These are phyloP conservation scores for Aureobasidium sp. DNA, from an alignment of 2,329 filamentous ascomycete species.

Conservation along the genomic window DNA sequence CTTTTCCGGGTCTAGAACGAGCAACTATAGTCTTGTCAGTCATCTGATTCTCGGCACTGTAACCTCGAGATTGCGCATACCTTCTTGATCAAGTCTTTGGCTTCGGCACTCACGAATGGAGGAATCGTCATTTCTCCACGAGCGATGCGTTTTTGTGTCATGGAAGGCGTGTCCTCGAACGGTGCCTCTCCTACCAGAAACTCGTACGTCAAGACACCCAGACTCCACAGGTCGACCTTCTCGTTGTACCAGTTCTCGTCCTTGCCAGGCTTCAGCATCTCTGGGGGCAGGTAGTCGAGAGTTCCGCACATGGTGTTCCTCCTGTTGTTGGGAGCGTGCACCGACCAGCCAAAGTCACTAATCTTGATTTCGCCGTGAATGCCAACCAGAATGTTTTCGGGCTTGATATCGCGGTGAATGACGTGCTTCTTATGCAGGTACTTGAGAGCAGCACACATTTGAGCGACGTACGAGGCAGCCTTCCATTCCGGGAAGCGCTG, in stretches of 20 bases:
- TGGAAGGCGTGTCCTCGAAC: slow-evolving; percentile 21
- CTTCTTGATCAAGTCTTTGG: slow-evolving; percentile 20
- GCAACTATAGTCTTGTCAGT: slow-evolving; percentile 16
- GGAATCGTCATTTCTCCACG: slow-evolving; percentile 21
- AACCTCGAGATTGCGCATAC: slow-evolving; percentile 10
- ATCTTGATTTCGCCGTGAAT: slow-evolving; percentile 21
- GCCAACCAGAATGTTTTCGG: slow-evolving; percentile 22
- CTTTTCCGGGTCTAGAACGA: slow-evolving; percentile 20
- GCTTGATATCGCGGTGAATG: slow-evolving; percentile 21
- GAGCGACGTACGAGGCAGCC: slow-evolving; percentile 19
- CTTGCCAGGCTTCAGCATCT: slow-evolving; percentile 21
- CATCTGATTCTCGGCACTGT: neutral
- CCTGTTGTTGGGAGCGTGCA: slow-evolving; percentile 21
- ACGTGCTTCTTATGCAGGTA: slow-evolving; percentile 22
- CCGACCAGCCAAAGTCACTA: slow-evolving; percentile 21
- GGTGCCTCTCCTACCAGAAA: slow-evolving; percentile 21
- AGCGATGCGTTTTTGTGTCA: slow-evolving; percentile 22
- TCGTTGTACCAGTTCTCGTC: slow-evolving; percentile 21
- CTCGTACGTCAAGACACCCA: slow-evolving; percentile 21
- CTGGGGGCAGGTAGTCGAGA: slow-evolving; percentile 20
- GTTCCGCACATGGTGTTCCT: slow-evolving; percentile 22
- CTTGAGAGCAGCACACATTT: slow-evolving; percentile 20
- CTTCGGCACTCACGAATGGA: slow-evolving; percentile 20
- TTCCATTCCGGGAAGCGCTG: slow-evolving; percentile 21
- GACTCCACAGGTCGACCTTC: slow-evolving; percentile 21